Evolutionary conservation across 192 early-diverging fungal genomes (phyloP).

Genomic region (Neocallimastix lanati): DNA sequence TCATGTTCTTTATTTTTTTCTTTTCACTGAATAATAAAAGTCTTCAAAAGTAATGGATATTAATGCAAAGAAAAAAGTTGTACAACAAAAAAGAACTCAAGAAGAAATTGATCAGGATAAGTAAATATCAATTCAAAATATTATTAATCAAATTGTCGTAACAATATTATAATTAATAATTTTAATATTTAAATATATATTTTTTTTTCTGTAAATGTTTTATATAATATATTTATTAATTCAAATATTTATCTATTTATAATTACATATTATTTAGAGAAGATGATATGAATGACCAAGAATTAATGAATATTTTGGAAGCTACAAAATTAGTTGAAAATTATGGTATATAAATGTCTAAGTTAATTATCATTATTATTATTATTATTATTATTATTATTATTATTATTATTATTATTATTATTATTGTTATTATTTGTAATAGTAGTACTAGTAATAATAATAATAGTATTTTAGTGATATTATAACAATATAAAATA

Average conservation of each 20-base stretch:
- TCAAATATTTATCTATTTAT: no score
- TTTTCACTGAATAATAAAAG: no score
- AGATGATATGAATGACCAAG: slow-evolving; percentile 23
- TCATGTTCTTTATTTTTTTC: no score
- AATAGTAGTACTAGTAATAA: no score
- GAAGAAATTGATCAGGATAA: not conserved
- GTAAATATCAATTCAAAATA: not conserved
- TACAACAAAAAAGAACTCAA: not conserved
- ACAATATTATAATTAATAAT: no score
- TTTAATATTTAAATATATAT: no score
- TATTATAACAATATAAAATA: no score
- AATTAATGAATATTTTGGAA: slow-evolving; percentile 22
- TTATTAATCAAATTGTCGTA: no score
- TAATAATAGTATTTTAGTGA: no score
- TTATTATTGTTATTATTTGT: no score
- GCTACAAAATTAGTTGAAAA: slow-evolving; percentile 22
- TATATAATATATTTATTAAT: no score
- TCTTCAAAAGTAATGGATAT: not conserved
- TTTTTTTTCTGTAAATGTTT: no score
- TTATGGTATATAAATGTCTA: slow-evolving; percentile 10
- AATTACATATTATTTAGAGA: not conserved
- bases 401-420: not conserved
- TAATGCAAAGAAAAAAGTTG: not conserved
- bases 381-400: not conserved
- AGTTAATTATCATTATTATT: not conserved